phyloP scores from a whole-genome alignment of 768 basidiomycete genomes.

The Wakefieldia striispora region DNA sequence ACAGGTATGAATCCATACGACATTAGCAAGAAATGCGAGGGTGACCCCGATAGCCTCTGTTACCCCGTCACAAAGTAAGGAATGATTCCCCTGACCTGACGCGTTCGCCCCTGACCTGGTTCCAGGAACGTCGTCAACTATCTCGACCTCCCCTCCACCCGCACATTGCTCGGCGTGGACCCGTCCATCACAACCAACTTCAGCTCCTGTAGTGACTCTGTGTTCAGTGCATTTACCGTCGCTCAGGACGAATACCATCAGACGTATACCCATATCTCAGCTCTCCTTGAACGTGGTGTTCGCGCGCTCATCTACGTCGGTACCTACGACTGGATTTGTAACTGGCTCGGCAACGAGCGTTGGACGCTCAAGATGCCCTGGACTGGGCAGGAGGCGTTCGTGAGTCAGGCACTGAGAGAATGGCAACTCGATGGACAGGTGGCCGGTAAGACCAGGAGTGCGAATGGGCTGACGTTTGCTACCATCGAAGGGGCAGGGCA shows the following conservation, averaged over 20 bases:
- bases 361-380: slow-evolving; percentile 77
- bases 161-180: slow-evolving; percentile 62
- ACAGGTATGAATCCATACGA: slow-evolving; percentile 63
- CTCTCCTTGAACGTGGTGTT: slow-evolving; percentile 72
- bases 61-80: slow-evolving; percentile 52
- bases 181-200: slow-evolving; percentile 40
- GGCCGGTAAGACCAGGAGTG: slow-evolving; percentile 55
- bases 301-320: slow-evolving; percentile 73
- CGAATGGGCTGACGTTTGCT: slow-evolving; percentile 63
- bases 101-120: background rate
- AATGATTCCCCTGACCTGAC: background rate
- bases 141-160: slow-evolving; percentile 57
- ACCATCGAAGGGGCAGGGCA: slow-evolving; percentile 72
- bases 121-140: slow-evolving; percentile 55
- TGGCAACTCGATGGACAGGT: slow-evolving; percentile 53
- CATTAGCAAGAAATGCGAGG: slow-evolving; percentile 59
- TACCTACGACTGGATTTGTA: slow-evolving; percentile 78
- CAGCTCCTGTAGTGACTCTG: slow-evolving; percentile 38
- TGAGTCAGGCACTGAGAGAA: slow-evolving; percentile 45
- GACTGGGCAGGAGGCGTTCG: slow-evolving; percentile 59
- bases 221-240: slow-evolving; percentile 47
- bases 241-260: slow-evolving; percentile 40
- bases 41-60: slow-evolving; percentile 50
- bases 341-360: slow-evolving; percentile 72
- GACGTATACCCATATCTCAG: slow-evolving; percentile 37